Percentiles rank a stretch among this genome's conserved stretches.
Evolutionary conservation across 208 protist species (phyloP).

Genomic region (Spongospora subterranea): DNA sequence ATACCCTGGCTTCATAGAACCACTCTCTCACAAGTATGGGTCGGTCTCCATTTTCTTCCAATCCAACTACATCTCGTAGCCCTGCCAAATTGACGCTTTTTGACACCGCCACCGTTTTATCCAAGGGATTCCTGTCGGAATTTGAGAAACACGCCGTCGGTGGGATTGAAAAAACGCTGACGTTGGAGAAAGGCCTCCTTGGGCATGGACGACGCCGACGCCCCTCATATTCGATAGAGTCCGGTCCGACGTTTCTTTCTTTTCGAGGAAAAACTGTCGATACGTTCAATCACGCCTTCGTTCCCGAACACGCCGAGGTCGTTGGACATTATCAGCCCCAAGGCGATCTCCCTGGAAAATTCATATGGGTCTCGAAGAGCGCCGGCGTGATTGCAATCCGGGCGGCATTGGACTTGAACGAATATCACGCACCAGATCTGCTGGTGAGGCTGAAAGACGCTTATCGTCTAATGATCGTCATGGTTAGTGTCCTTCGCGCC

Average conservation of each 20-base stretch:
- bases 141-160: slow-evolving; percentile 54
- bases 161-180: background rate
- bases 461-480: slow-evolving; percentile 44
- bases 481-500: background rate
- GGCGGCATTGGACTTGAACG: background rate
- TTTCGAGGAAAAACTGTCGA: slow-evolving; percentile 27
- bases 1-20: no score
- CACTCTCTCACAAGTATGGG: no score
- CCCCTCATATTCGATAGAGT: background rate
- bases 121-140: background rate
- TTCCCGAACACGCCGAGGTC: background rate
- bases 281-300: slow-evolving; percentile 42
- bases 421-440: background rate
- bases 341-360: background rate
- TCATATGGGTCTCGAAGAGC: background rate
- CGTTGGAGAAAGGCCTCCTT: slow-evolving; percentile 6
- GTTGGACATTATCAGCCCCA: slow-evolving; percentile 29
- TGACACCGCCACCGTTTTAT: slow-evolving; percentile 1
- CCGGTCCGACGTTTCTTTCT: background rate
- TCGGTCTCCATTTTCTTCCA: no score
- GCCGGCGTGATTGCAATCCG: background rate
- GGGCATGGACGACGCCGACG: slow-evolving; percentile 5
- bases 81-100: background rate
- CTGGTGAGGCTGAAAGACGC: slow-evolving; percentile 19
- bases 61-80: background rate